These are phyloP conservation scores for Cytidiella melzeri DNA, from an alignment of 768 basidiomycete genomes.

Conservation along the genomic window DNA sequence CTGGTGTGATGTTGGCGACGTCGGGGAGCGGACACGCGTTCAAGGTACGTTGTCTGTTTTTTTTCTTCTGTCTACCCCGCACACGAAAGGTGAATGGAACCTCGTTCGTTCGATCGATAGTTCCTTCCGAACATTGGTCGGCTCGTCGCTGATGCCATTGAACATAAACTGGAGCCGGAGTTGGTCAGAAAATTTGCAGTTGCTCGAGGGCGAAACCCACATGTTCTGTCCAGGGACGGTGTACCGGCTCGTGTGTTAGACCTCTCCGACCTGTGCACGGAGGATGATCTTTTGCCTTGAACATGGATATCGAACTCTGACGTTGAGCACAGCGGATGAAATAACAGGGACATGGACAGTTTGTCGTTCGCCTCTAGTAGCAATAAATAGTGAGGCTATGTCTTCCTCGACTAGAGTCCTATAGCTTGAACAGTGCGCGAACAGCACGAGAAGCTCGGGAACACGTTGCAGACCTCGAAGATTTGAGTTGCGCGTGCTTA, in stretches of 20 bases:
- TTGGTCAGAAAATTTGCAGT: slow-evolving; percentile 59
- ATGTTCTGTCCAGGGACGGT: slow-evolving; percentile 3
- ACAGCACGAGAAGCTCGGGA: not conserved
- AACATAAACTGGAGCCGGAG: slow-evolving; percentile 50
- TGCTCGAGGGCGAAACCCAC: slow-evolving; percentile 30
- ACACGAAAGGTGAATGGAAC: not conserved
- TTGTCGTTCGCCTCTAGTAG: too few relatives aligned
- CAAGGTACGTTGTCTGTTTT: slow-evolving; percentile 44
- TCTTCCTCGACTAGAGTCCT: too few relatives aligned
- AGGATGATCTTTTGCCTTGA: slow-evolving; percentile 37
- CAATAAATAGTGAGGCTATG: too few relatives aligned
- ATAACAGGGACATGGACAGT: too few relatives aligned
- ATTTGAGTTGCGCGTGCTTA: too few relatives aligned
- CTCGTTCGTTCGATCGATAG: slow-evolving; percentile 30
- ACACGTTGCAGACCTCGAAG: too few relatives aligned
- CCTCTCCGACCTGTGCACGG: slow-evolving; percentile 42
- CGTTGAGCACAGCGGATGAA: too few relatives aligned
- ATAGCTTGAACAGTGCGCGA: too few relatives aligned
- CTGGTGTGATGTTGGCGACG: slow-evolving; percentile 72
- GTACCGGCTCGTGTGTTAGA: slow-evolving; percentile 34
- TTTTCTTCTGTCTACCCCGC: not conserved
- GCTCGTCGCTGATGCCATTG: slow-evolving; percentile 67
- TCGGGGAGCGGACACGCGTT: slow-evolving; percentile 86
- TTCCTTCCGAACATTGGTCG: slow-evolving; percentile 83
- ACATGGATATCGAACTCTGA: too few relatives aligned